Evolutionary conservation across 1,284 basidiomycete genomes (phyloP), one percentile per base, ranked within the genome.

Genomic region (Sphagnurus paluster): DNA sequence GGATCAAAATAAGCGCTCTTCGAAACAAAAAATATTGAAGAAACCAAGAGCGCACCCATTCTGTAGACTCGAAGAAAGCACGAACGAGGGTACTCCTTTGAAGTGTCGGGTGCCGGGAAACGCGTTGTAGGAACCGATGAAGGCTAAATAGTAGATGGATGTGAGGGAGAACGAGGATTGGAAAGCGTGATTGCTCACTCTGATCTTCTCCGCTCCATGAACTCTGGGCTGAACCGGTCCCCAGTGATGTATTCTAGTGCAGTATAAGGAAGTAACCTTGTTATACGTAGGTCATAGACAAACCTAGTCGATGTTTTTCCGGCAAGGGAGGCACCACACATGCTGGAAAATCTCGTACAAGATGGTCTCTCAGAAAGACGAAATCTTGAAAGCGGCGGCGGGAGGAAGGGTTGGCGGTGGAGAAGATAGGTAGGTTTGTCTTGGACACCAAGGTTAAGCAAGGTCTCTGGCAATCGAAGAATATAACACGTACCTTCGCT

Each of bases 381-480:
- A 99, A 99, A 69, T 99, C 97, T 61, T 96, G 92, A 71, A 97
- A 99, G 20, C 96, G 82, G 50, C 96, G 79, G 44, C 96, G 82
- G 11, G 89, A 74, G 5, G 85, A 83, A 2, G 89, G 86, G 49
- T 73, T 86, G 3, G 75, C 72, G 34, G 83, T 79, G 20, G 86
- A 82, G 76, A 90, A 98, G 71, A 84, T 90, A 20, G 80, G 77
- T 16, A 88, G 76, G 58, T 85, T 90, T 21, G 90, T 94, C 90
- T 93, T 61, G 11, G 28, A 19, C n/a, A n/a, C 42, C 38, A 46
- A 11, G 29, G 32, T 33, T 44, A 33, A 40, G 36, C 28, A 49
- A 44, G 50, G 33, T 32, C 17, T 28, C 29, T 39, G 16, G 9
- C 36, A 30, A 44, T 39, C 46, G 9, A 19, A 39, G 21, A 28